A percentile compares a stretch with the other conserved stretches of the same genome.
Evolutionary conservation across 768 basidiomycete genomes (phyloP).

Genomic region (Hydnum rufescens): DNA sequence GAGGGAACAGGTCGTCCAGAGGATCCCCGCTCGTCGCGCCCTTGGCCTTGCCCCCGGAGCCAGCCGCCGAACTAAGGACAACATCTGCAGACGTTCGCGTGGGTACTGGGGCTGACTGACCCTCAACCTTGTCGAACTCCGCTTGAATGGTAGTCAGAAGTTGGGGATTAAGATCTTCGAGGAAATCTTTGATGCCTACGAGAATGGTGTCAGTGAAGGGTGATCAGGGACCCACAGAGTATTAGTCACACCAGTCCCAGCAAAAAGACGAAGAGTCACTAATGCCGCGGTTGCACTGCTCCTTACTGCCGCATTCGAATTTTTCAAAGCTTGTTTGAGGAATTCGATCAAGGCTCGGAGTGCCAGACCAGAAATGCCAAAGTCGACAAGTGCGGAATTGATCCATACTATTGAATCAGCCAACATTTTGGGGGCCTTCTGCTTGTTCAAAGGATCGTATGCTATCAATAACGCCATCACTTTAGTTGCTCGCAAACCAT

Average conservation of each 20-base stretch:
- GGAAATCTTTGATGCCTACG: constrained; percentile 71
- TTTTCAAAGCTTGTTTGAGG: constrained; percentile 66
- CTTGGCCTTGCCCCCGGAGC: constrained; percentile 23
- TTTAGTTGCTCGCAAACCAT: background rate
- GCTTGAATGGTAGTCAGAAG: constrained; percentile 71
- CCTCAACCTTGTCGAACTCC: constrained; percentile 88
- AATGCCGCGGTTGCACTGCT: constrained; percentile 85
- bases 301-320: constrained; percentile 85
- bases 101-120: constrained; percentile 55
- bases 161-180: constrained; percentile 90
- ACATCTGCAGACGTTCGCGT: constrained; percentile 61
- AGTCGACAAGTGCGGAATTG: constrained; percentile 67
- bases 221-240: background rate
- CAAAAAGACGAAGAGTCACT: constrained; percentile 80
- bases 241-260: constrained; percentile 53
- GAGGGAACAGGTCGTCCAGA: constrained; percentile 84
- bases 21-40: constrained; percentile 33
- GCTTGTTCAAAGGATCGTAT: constrained; percentile 83
- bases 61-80: constrained; percentile 25
- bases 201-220: background rate
- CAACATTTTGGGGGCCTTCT: constrained; percentile 93
- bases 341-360: constrained; percentile 78
- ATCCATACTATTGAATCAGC: constrained; percentile 84
- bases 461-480: constrained; percentile 25
- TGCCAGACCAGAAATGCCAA: constrained; percentile 75